Evolutionary conservation across 495 filamentous ascomycete genomes (phyloP).

Genomic region (Darksidea phi): DNA sequence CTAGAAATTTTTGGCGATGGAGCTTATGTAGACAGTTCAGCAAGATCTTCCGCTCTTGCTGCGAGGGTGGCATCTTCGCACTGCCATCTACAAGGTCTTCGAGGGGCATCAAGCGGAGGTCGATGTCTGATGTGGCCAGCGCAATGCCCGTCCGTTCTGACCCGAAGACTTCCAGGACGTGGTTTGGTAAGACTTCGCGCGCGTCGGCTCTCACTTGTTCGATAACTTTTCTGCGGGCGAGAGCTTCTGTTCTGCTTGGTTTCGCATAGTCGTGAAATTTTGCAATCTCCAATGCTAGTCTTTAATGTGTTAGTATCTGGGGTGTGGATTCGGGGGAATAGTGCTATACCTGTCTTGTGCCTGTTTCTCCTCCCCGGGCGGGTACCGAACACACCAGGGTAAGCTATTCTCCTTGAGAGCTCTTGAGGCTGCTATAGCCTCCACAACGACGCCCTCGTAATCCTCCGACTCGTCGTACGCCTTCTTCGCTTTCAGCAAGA

Average conservation of each 20-base stretch:
- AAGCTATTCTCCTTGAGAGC: too few relatives aligned
- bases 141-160: conserved; percentile 56
- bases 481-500: background rate
- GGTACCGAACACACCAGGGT: too few relatives aligned
- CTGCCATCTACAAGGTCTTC: background rate
- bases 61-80: background rate
- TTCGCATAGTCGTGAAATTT: conserved; percentile 18
- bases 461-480: background rate
- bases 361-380: too few relatives aligned
- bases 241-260: conserved; percentile 12
- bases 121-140: conserved; percentile 52
- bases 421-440: background rate
- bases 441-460: conserved; percentile 3
- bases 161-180: conserved; percentile 48
- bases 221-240: conserved; percentile 37
- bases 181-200: conserved; percentile 3
- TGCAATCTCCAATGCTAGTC: conserved; percentile 13
- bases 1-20: background rate
- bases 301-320: background rate
- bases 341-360: background rate
- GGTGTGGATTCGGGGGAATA: background rate
- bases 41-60: background rate
- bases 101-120: conserved; percentile 44
- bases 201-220: conserved; percentile 1
- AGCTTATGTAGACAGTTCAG: background rate